Percentiles rank a stretch among this genome's conserved stretches.
Evolutionary conservation across 768 basidiomycete species (phyloP).

Genomic region (Rhodotorula toruloides): DNA sequence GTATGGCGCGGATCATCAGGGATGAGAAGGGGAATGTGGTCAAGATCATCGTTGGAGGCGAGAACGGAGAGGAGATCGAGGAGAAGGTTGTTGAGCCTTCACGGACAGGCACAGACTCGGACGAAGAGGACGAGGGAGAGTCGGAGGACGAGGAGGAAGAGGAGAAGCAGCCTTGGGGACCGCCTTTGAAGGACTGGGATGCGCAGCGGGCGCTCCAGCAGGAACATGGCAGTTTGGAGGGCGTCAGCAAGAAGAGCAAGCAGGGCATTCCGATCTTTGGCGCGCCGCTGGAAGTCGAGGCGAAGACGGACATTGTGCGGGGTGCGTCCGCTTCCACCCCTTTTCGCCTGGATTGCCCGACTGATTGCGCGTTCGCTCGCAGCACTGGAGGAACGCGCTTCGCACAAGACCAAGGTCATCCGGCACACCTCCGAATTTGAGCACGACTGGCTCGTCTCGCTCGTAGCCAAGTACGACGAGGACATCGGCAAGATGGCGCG

Average conservation of each 20-base stretch:
- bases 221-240: slow-evolving; percentile 7
- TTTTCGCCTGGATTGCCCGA: not conserved
- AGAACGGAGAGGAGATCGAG: slow-evolving; percentile 44
- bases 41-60: slow-evolving; percentile 44
- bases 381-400: slow-evolving; percentile 30
- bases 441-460: slow-evolving; percentile 58
- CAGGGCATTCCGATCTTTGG: slow-evolving; percentile 35
- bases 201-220: not conserved
- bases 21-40: slow-evolving; percentile 72
- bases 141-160: slow-evolving; percentile 17
- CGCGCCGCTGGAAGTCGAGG: slow-evolving; percentile 1
- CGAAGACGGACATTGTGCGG: slow-evolving; percentile 35
- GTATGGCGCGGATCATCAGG: slow-evolving; percentile 74
- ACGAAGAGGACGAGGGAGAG: slow-evolving; percentile 25
- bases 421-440: slow-evolving; percentile 70
- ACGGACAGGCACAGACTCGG: slow-evolving; percentile 37
- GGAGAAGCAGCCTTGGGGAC: slow-evolving; percentile 30
- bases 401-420: slow-evolving; percentile 21
- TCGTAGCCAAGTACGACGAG: slow-evolving; percentile 65
- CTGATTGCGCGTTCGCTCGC: not conserved
- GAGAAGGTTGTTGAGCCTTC: slow-evolving; percentile 42
- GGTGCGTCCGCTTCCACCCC: not conserved
- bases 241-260: not conserved
- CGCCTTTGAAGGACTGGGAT: slow-evolving; percentile 31
- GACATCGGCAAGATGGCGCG: slow-evolving; percentile 71